Base-by-base conservation (phyloP, 441 rosid species). In the Populus hybrid region DNA sequence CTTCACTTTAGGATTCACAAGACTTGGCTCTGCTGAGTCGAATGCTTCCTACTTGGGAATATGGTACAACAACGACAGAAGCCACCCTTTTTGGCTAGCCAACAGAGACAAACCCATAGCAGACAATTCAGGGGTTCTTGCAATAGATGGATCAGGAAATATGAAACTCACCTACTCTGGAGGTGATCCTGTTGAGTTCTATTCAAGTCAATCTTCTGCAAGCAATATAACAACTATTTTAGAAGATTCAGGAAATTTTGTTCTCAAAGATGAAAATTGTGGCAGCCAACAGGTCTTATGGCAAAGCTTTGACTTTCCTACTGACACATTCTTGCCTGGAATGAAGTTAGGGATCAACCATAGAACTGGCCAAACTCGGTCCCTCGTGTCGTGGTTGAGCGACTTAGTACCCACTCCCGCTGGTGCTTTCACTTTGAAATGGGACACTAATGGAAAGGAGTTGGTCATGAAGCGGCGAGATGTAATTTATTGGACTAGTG, bases 301-400 rank as follows among this genome's bases (percentile, higher is more conserved):
- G 85, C 79, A 86, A 73, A 85, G 88, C 65, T 87, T 87, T 76
- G 87, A 87, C 67, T 50, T 75, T 71, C 87, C 87, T 1, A 77
- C 83, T 1, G 81, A 84, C 21, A 75, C 84, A 2, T 72, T 84
- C 46, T 73, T 84, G 53, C 88, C 86, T 0, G 83, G 79, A 9
- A 88, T 88, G 87, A 86, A 84, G 74, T 69, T 84, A 1, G 84
- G 89, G 18, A 70, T 80, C 32, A 32, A 75, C 69, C 70, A 28
- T 46, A 61, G 38, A 40, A 81, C 79, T 4, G 77, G 72, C 3
- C 74, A 72, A n/a, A 21, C 0, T 0, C 50, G 77, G 83, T 63
- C 64, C 2, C 83, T 83, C 1, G 42, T 53, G 24, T 85, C 89
- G 6, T 75, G 84, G 79, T 67, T 78, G 16, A 75, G 80, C 65